Conservation (phyloP, 208 protist species). For the Angomonas ambiguus region DNA sequence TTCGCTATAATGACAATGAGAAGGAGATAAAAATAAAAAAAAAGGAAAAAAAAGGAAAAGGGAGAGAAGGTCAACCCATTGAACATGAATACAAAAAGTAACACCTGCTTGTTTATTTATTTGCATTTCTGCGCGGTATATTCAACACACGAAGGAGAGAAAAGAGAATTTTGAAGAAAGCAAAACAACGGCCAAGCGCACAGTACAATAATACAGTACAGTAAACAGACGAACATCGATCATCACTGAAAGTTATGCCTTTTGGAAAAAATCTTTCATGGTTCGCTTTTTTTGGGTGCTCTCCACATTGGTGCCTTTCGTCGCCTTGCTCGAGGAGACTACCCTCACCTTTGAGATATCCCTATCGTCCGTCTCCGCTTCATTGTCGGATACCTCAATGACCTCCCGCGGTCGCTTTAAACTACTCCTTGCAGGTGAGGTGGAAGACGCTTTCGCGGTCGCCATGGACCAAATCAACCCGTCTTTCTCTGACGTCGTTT, state of each 20-base stretch:
- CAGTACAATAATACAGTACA: too few species aligned
- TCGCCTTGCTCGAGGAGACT: neutral
- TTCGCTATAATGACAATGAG: neutral
- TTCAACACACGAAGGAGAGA: neutral
- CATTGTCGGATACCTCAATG: neutral
- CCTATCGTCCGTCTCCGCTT: neutral
- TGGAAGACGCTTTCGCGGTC: too few species aligned
- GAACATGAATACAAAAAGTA: neutral
- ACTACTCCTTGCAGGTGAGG: neutral
- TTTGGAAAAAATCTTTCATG: conserved; percentile 39
- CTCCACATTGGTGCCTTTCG: neutral
- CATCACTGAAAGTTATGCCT: conserved; percentile 6
- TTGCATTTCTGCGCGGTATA: neutral
- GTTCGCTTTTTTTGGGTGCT: conserved; percentile 7
- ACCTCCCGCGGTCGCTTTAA: neutral
- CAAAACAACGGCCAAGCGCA: too few species aligned
- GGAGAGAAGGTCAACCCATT: neutral
- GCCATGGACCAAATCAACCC: too few species aligned
- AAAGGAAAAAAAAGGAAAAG: conserved; percentile 1
- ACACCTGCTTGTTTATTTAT: neutral
- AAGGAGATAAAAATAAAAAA: conserved; percentile 6
- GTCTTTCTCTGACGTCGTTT: too few species aligned
- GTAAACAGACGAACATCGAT: neutral
- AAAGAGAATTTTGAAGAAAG: neutral
- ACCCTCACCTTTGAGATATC: neutral